These are phyloP conservation scores for Tetracladium setigerum DNA, from an alignment of 495 filamentous ascomycete genomes.

Conservation along the genomic window DNA sequence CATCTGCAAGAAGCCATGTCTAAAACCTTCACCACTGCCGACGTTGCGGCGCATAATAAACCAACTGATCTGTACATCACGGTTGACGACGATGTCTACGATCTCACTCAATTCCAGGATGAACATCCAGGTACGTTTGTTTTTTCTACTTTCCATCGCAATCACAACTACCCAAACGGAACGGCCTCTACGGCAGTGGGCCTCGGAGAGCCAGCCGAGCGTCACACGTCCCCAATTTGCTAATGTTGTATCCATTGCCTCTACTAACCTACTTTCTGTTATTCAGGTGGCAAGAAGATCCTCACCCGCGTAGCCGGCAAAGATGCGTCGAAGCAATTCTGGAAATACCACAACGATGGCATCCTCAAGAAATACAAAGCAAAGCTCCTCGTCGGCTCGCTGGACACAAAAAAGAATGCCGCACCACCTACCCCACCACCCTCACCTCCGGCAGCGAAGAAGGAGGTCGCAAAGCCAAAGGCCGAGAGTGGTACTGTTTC, in stretches of 20 bases:
- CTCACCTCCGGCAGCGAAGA: slow-evolving; percentile 36
- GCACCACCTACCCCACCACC: slow-evolving; percentile 43
- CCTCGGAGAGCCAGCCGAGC: neutral
- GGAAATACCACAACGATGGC: slow-evolving; percentile 95
- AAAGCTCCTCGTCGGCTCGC: slow-evolving; percentile 79
- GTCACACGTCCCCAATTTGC: neutral
- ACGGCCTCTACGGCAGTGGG: neutral
- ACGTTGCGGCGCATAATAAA: slow-evolving; percentile 89
- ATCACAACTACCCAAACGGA: neutral
- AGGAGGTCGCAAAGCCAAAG: slow-evolving; percentile 38
- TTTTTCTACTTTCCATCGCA: neutral
- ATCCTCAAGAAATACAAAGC: slow-evolving; percentile 94
- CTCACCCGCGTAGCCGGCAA: slow-evolving; percentile 90
- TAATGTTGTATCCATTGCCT: neutral
- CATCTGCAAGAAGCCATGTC: slow-evolving; percentile 61
- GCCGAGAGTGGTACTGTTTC: slow-evolving; percentile 43
- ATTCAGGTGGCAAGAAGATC: slow-evolving; percentile 90
- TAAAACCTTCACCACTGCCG: slow-evolving; percentile 72
- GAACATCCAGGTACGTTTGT: slow-evolving; percentile 73
- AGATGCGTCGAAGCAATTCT: slow-evolving; percentile 97
- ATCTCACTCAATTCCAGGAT: slow-evolving; percentile 88
- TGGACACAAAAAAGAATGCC: slow-evolving; percentile 74
- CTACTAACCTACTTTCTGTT: slow-evolving; percentile 4
- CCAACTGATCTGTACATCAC: slow-evolving; percentile 79
- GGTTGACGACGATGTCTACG: slow-evolving; percentile 94